Conservation (phyloP, 371 early-diverging fungal species). For the Rhizomucor pusillus region DNA sequence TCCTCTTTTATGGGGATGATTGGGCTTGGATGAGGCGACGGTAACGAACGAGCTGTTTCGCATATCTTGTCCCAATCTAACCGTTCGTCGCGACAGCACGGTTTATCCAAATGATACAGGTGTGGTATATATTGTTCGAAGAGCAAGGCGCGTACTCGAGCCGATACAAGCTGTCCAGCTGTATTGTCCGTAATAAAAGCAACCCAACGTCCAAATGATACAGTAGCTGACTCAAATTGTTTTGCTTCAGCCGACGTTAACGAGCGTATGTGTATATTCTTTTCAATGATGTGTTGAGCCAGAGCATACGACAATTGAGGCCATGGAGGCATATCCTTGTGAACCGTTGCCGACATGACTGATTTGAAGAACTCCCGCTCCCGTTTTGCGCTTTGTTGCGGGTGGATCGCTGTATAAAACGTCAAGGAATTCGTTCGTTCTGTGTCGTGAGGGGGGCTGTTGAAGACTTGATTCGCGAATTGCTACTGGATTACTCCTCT, state of each 20-base stretch:
- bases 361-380: too few relatives aligned
- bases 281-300: constrained; percentile 23
- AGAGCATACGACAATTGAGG: constrained; percentile 28
- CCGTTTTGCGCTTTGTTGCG: too few relatives aligned
- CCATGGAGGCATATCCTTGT: constrained; percentile 15
- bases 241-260: constrained; percentile 28
- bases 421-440: too few relatives aligned
- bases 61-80: constrained; percentile 17
- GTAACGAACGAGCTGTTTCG: constrained; percentile 4
- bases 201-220: constrained; percentile 43
- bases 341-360: too few relatives aligned
- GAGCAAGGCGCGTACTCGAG: constrained; percentile 69
- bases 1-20: neutral
- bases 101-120: constrained; percentile 39
- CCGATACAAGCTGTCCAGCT: constrained; percentile 26
- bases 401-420: too few relatives aligned
- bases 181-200: constrained; percentile 42
- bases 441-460: too few relatives aligned
- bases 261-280: constrained; percentile 22
- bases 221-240: constrained; percentile 41
- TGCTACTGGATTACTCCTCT: too few relatives aligned
- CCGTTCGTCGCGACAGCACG: constrained; percentile 32
- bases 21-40: constrained; percentile 9
- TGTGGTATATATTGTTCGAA: constrained; percentile 70
- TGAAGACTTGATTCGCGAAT: too few relatives aligned